Evolutionary conservation across 495 filamentous ascomycete genomes (phyloP), one percentile per base, ranked within the genome.

Genomic region (Penicillium verhagenii): DNA sequence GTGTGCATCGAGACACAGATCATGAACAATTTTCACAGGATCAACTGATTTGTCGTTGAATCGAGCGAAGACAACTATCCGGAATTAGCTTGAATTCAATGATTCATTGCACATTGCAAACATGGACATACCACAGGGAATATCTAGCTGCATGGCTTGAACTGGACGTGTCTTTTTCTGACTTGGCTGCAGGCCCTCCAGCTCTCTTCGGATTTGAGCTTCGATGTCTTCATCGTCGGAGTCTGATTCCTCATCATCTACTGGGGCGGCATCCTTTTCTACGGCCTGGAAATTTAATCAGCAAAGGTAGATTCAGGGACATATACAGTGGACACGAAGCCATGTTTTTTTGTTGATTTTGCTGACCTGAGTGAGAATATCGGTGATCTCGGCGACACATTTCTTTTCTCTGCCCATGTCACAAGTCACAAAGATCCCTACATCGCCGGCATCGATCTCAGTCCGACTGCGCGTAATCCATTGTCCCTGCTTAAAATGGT

Each of bases 391-490:
- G 31, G 74, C 77, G 2, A 88, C 79, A 18, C 90, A 91, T 73
- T 86, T 92, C 19, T 72, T 74, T 73, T 98, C 93, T 70, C 81
- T 87, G 47, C 83, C 84, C 69, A 86, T 85, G 28, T 91, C 86
- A 65, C 92, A 97, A 1, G 95, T 96, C 23, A 87, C 83, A 81
- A 93, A 97, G 25, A 97, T 88, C 10, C 94, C 94, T 40, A 79
- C 76, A 67, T 94, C 90, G 14, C 94, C 94, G 21, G 84, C 75
- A 57, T 90, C 84, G 53, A 91, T 82, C 35, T 43, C 59, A 20
- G 62, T 49, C 39, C 54, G 37, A 21, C 52, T 68, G n/a, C 45
- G 35, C 19, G 56, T 51, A 9, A 56, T 50, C 60, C 69, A 73
- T 38, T 64, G 64, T 13, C 69, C 68, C 54, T 73, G 63, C 61